Evolutionary conservation across 2,329 filamentous ascomycete genomes (phyloP).

Genomic region (Incumbomyces delicatus): DNA sequence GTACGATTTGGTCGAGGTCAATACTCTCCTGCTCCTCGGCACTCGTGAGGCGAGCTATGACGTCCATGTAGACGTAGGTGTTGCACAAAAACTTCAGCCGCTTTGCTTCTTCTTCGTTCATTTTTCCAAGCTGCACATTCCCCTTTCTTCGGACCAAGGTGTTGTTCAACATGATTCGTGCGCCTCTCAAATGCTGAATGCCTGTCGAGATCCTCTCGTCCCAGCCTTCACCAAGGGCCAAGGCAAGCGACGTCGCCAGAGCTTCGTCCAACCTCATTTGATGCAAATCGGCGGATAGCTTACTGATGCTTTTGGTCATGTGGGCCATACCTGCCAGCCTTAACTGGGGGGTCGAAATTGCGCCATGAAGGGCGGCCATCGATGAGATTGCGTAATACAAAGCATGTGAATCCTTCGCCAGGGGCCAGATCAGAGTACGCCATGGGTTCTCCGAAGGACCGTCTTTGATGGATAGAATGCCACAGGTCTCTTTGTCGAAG

Average conservation of each 20-base stretch:
- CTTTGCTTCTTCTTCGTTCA: conserved; percentile 26
- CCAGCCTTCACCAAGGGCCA: conserved; percentile 64
- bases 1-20: conserved; percentile 42
- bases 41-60: conserved; percentile 58
- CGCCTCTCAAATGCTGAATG: conserved; percentile 59
- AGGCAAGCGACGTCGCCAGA: conserved; percentile 58
- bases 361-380: conserved; percentile 56
- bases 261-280: conserved; percentile 50
- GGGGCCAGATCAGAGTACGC: conserved; percentile 60
- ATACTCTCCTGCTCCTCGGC: conserved; percentile 47
- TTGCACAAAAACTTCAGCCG: conserved; percentile 60
- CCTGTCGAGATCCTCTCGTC: conserved; percentile 60
- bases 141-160: conserved; percentile 42
- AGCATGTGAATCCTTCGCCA: conserved; percentile 54
- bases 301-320: conserved; percentile 54
- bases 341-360: conserved; percentile 42
- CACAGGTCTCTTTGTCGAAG: conserved; percentile 58
- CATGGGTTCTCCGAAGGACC: conserved; percentile 61
- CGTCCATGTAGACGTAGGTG: conserved; percentile 65
- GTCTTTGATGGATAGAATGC: conserved; percentile 62
- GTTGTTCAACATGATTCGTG: conserved; percentile 53
- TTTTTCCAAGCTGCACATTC: conserved; percentile 13
- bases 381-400: conserved; percentile 59
- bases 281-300: conserved; percentile 49
- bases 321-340: conserved; percentile 57